Evolutionary conservation across 2,329 filamentous ascomycete species (phyloP), one percentile per base, ranked within the genome.

Genomic region (Tolypocladium ovalisporum): DNA sequence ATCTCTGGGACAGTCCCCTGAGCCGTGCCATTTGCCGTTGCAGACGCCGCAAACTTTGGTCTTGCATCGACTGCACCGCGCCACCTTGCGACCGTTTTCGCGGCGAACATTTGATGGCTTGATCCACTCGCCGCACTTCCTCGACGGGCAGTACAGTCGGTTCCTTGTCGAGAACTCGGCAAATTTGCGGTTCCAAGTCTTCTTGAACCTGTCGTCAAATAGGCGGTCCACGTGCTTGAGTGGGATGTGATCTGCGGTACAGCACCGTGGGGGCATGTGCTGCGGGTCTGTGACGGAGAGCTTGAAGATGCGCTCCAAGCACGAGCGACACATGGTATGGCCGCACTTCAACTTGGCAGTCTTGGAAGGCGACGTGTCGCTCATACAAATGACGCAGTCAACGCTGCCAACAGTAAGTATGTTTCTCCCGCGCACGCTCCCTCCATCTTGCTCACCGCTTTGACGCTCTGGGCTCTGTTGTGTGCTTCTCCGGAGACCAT

Each of bases 181-280:
- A 66, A 86, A 94, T 66, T 90, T 93, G 58, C 80, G 81, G 68
- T 94, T 93, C 89, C 90, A 96, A 1, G 77, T 77, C 62, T 78
- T 83, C 73, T 94, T 93, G 76, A 94, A 93, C 56, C 80, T 77
- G 58, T 78, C 68, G 65, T 89, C 82, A 66, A 96, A 91, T 9
- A 94, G 75, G 29, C 79, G 79, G 15, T 93, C 88, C 34, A 93
- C 90, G 67, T 90, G 84, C 62, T 84, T 85, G 8, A 91, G 74
- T 0, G 87, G 84, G 58, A 96, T 95, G 63, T 83, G 81, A 15
- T 90, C 83, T 24, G 80, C 66, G 3, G 82, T 87, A 71, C 90
- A 96, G 71, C 90, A 96, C 67, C 79, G 82, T 0, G 91, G 91
- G 22, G 91, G 90, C 89, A 96, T 95, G 63, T 90, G 85, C 59